A percentile compares a stretch with the other conserved stretches of the same genome.
phyloP scores from a whole-genome alignment of 2,329 filamentous ascomycete genomes.

The Fusarium luffae region DNA sequence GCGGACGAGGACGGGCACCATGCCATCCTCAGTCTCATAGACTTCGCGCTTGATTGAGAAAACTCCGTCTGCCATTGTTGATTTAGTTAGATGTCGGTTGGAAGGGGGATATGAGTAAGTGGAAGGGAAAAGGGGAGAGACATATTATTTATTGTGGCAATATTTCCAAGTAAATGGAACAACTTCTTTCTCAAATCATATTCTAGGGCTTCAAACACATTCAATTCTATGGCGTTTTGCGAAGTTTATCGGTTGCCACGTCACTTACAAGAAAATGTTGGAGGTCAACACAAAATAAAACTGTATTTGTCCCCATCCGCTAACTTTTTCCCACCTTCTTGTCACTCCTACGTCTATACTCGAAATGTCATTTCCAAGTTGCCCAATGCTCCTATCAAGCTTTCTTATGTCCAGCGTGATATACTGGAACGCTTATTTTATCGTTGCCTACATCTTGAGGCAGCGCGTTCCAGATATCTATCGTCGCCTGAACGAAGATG shows the following conservation, averaged over 20 bases:
- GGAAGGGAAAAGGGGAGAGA: background rate
- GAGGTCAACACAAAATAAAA: background rate
- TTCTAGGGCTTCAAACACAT: background rate
- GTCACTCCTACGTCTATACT: background rate
- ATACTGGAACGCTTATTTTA: constrained; percentile 39
- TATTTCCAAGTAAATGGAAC: background rate
- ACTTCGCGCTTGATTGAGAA: background rate
- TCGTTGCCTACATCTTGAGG: constrained; percentile 24
- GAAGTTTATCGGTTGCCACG: constrained; percentile 7
- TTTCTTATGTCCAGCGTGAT: constrained; percentile 28
- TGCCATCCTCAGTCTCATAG: background rate
- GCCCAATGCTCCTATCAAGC: constrained; percentile 33
- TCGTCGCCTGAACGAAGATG: constrained; percentile 24
- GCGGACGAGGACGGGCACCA: background rate
- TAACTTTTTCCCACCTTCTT: background rate
- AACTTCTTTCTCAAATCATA: background rate
- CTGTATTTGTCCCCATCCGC: background rate
- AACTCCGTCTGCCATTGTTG: background rate
- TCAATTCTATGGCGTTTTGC: background rate
- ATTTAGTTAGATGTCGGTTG: background rate
- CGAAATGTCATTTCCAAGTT: constrained; percentile 21
- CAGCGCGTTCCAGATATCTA: constrained; percentile 22
- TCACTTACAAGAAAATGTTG: background rate
- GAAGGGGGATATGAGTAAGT: background rate
- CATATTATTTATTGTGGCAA: background rate